These are phyloP conservation scores for Colletotrichum sp. DNA, from an alignment of 2,329 filamentous ascomycete genomes.

Conservation along the genomic window DNA sequence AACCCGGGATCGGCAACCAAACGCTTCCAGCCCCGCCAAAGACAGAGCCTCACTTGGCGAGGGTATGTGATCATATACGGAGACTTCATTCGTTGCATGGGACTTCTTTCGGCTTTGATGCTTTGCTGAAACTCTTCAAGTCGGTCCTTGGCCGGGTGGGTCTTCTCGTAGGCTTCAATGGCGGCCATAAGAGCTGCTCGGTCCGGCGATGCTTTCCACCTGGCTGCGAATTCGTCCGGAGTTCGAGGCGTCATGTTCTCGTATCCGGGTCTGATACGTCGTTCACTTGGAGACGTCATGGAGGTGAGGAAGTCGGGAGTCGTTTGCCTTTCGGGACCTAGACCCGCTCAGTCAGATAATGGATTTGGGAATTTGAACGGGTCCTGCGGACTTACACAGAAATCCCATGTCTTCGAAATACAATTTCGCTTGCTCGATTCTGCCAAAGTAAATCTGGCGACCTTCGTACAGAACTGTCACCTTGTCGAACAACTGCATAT, in stretches of 20 bases:
- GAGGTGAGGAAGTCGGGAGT: conserved; percentile 76
- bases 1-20: conserved; percentile 67
- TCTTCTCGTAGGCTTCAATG: neutral
- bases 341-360: neutral
- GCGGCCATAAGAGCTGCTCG: neutral
- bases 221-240: conserved; percentile 53
- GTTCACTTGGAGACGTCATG: conserved; percentile 69
- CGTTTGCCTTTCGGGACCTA: conserved; percentile 51
- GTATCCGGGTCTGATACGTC: conserved; percentile 62
- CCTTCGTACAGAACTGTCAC: conserved; percentile 70
- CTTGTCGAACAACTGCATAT: conserved; percentile 59
- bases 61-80: conserved; percentile 68
- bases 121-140: conserved; percentile 17
- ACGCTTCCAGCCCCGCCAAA: conserved; percentile 69
- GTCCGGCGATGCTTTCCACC: conserved; percentile 12
- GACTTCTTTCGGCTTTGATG: conserved; percentile 45
- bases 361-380: no score
- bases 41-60: conserved; percentile 65
- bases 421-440: conserved; percentile 57
- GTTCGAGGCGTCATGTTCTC: conserved; percentile 60
- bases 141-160: conserved; percentile 2
- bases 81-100: conserved; percentile 60
- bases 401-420: conserved; percentile 63
- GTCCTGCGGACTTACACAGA: no score
- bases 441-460: conserved; percentile 70